Conservation (phyloP, 352 stramenopile species). For the Paralagenidium karlingii region DNA sequence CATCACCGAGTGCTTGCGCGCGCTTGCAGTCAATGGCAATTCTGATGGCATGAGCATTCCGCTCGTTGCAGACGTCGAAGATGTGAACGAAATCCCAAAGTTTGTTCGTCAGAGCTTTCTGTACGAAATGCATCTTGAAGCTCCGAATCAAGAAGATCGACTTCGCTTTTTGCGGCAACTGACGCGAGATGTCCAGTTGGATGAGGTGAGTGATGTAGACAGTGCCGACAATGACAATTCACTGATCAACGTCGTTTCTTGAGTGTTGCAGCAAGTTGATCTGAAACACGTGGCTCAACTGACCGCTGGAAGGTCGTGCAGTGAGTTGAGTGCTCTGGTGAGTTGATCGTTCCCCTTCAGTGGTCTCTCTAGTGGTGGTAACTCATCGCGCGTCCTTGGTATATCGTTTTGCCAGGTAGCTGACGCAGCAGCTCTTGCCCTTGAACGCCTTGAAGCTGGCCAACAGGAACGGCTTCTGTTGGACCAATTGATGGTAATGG, state of each 20-base stretch:
- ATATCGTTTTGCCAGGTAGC: no score
- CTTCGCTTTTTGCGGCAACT: conserved; percentile 43
- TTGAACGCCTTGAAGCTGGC: background rate
- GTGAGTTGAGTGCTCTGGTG: conserved; percentile 53
- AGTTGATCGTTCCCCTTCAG: no score
- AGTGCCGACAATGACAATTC: no score
- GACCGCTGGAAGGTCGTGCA: conserved; percentile 60
- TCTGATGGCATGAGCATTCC: conserved; percentile 29
- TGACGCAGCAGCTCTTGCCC: no score
- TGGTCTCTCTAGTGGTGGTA: no score
- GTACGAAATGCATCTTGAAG: conserved; percentile 59
- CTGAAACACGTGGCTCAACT: conserved; percentile 44
- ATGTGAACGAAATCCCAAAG: conserved; percentile 62
- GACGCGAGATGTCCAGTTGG: conserved; percentile 15
- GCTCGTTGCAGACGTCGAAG: conserved; percentile 65
- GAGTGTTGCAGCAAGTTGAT: conserved; percentile 14
- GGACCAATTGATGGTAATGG: background rate
- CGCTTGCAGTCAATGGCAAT: background rate
- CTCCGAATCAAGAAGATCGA: conserved; percentile 35
- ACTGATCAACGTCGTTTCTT: no score
- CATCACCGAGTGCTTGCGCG: conserved; percentile 50
- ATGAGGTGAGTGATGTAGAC: conserved; percentile 10
- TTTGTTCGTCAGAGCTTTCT: conserved; percentile 73
- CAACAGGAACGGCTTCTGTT: background rate
- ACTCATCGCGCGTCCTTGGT: no score